Base-by-base conservation (phyloP, 495 filamentous ascomycete genomes). In the Pseudotulostoma volvatum region DNA sequence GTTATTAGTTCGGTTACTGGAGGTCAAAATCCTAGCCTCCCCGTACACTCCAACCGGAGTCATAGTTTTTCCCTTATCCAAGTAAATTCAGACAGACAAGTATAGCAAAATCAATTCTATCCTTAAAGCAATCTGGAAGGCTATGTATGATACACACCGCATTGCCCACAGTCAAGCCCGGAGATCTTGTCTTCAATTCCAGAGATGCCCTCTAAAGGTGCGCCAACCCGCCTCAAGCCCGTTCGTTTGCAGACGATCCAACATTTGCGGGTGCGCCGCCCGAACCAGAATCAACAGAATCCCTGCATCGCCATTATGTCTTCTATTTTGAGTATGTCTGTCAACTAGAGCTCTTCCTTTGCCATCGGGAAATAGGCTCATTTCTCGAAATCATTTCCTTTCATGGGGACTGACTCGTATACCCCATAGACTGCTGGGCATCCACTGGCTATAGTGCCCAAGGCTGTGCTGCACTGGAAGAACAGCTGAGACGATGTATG, bases 401-500 rank as follows among this genome's bases (percentile, higher is more conserved):
- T 9, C 20, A 18, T 15, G 9, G 14, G n/a, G n/a, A n/a, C n/a
- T n/a, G n/a, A n/a, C n/a, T n/a, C n/a, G n/a, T n/a, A n/a, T 28
- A 28, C 11, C 11, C 23, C 5, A 51, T 48, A 94, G 86, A 81
- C 47, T 97, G 90, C 61, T 97, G 90, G 90, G 90, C 90, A 1
- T 93, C 87, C 1, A 67, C 79, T 9, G 86, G 86, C 40, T 78
- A 83, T 51, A 74, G 58, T 41, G 60, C 70, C 0, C 66, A 75
- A 30, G 85, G 81, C 16, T 97, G 90, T 50, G 70, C 68, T n/a
- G 73, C 67, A 18, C 55, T 96, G 34, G 90, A 95, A 56, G 67
- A 81, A 48, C 72, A 79, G 47, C 63, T 97, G 53, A 72, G 86
- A 41, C 61, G 71, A n/a, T 97, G 90, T 68, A 95, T 95, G 90